These are phyloP conservation scores for Stellera chamaejasme DNA, from an alignment of 345 rosid species.

Conservation along the genomic window DNA sequence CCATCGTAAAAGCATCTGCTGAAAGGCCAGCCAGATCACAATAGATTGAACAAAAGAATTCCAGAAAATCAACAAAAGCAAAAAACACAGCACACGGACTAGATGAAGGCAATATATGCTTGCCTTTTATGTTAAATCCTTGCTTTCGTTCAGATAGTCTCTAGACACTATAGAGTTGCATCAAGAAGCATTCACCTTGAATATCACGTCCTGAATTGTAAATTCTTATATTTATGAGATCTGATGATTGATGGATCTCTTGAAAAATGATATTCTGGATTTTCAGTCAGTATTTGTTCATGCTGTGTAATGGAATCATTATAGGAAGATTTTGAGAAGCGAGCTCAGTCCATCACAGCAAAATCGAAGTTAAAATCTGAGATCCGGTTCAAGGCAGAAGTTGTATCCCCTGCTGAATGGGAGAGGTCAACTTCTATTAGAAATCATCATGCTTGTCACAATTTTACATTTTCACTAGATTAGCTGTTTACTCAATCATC, in stretches of 20 bases:
- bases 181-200: background rate
- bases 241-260: background rate
- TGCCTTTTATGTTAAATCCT: too few species aligned
- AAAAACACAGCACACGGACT: too few species aligned
- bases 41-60: too few species aligned
- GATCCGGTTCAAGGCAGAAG: slow-evolving; percentile 71
- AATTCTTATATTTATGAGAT: background rate
- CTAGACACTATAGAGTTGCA: background rate
- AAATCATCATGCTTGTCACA: background rate
- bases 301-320: slow-evolving; percentile 14
- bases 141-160: too few species aligned
- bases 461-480: slow-evolving; percentile 4
- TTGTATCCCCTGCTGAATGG: slow-evolving; percentile 73
- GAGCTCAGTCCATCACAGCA: slow-evolving; percentile 69
- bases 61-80: too few species aligned
- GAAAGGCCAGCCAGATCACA: too few species aligned
- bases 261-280: background rate
- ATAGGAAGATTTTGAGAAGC: slow-evolving; percentile 85
- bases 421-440: slow-evolving; percentile 55
- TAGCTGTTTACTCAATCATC: slow-evolving; percentile 10
- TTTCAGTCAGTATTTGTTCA: slow-evolving; percentile 11
- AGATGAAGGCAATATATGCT: too few species aligned
- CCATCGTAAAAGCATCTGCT: too few species aligned
- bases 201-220: background rate
- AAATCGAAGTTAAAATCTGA: slow-evolving; percentile 88